phyloP scores from a whole-genome alignment of 2,329 filamentous ascomycete species.

The Raffaelea albimanens region DNA sequence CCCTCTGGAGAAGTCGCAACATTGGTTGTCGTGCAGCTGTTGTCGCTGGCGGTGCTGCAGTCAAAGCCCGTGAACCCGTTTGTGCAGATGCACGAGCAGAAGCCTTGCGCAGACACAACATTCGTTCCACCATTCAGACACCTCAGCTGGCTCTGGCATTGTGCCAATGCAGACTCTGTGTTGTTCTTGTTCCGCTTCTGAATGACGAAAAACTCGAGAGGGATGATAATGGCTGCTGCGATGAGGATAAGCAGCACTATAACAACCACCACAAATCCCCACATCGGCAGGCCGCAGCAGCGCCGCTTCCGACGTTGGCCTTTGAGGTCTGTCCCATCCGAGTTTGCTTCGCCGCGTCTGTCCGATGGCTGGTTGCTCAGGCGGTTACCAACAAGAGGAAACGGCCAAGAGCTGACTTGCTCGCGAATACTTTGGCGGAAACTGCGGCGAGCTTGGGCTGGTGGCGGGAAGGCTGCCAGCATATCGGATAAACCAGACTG shows the following conservation, averaged over 20 bases:
- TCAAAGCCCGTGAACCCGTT: constrained; percentile 68
- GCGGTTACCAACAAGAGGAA: constrained; percentile 21
- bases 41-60: constrained; percentile 36
- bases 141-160: constrained; percentile 51
- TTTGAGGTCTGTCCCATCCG: constrained; percentile 5
- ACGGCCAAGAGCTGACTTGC: constrained; percentile 42
- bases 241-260: constrained; percentile 63
- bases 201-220: constrained; percentile 56
- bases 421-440: constrained; percentile 37
- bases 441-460: constrained; percentile 37
- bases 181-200: constrained; percentile 32
- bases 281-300: constrained; percentile 78
- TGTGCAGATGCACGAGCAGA: constrained; percentile 79
- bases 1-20: constrained; percentile 20
- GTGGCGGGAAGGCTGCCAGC: constrained; percentile 56
- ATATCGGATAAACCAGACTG: constrained; percentile 52
- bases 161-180: constrained; percentile 24
- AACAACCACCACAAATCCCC: constrained; percentile 59
- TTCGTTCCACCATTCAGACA: constrained; percentile 79
- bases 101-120: constrained; percentile 49
- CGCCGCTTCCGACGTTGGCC: constrained; percentile 38
- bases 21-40: constrained; percentile 44
- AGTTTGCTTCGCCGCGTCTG: constrained; percentile 7
- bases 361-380: constrained; percentile 9
- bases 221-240: constrained; percentile 73